Evolutionary conservation across 2,329 filamentous ascomycete species (phyloP), one percentile per base, ranked within the genome.

Genomic region (Lecanicillium sp.): DNA sequence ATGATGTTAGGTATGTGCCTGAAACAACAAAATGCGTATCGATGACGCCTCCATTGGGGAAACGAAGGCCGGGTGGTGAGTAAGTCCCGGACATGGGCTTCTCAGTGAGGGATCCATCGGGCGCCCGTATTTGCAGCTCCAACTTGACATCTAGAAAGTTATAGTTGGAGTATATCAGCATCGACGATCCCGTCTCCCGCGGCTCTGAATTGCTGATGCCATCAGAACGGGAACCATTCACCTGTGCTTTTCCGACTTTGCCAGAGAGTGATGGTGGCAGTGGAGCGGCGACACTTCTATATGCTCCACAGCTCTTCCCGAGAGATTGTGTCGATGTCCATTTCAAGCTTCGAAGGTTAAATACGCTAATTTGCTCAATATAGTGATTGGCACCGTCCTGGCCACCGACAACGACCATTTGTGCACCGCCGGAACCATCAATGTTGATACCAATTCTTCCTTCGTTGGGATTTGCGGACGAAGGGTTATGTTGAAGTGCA

Each of bases 121-220:
- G 77, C 8, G 84, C 71, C 37, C 92, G 78, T 34, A 98, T 78
- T 59, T 96, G 92, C 28, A 98, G 68, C 60, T 98, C 92, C 17
- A 98, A 68, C 58, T 95, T 96, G 48, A 98, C 92, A 51, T 98
- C 90, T 40, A 98, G 62, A 54, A 98, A 98, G 61, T 98, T 96
- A 63, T 98, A 98, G 57, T 98, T 98, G 17, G 90, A 96, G 60
- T 98, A 98, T 33, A 98, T 94, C 45, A 98, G 73, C 88, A 96
- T 95, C 2, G 78, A 80, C 2, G 76, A 78, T 6, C 74, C 75
- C 0, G 72, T 59, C 35, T 81, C 76, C 20, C 70, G 68, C 4
- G 51, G 45, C 46, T 80, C 74, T 39, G 71, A 68, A 46, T 68
- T 70, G 44, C 70, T 67, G n/a, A 60, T 60, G 11, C 60, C 57